Evolutionary conservation across 352 stramenopile species (phyloP), one percentile per base, ranked within the genome.

Genomic region (Phytophthora brassicae): DNA sequence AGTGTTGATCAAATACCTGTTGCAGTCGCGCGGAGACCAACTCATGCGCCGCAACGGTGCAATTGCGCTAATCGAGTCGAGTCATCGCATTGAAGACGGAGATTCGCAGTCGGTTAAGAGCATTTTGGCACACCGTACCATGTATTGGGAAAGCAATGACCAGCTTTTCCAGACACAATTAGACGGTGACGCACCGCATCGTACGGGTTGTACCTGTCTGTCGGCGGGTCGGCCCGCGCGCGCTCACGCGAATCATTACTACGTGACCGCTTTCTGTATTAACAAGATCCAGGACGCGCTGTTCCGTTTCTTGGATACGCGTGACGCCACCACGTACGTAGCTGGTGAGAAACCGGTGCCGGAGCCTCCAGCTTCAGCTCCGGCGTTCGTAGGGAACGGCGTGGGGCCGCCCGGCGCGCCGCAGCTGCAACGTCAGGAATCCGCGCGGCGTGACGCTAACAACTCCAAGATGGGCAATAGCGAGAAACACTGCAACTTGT

Each of bases 401-500:
- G 58, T 41, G 1, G 41, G 20, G n/a, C 47, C 6, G 0, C 38
- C 63, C 0, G 33, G 20, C 4, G 56, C n/a, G n/a, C 68, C 68
- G 1, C 70, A 74, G 55, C 57, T 92, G 17, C 66, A 84, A 48
- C 83, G 83, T 14, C 74, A 92, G 60, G 77, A 79, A 46, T 76
- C 67, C 4, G 74, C 74, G 24, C 56, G 72, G 26, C 78, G 79
- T 6, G 74, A 89, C 46, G 81, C 68, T 48, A 88, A 84, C 60
- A 75, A 68, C 52, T 77, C 71, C 6, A 75, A 75, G 61, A 91
- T 88, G 64, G 70, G 74, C 39, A 82, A 72, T 52, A 96, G 88
- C 58, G 86, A 92, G 68, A 91, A 91, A 68, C 84, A 95, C 70
- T 96, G 88, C 70, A 94, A 96, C 66, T 65, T 94, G 52, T 96